Evolutionary conservation across 768 basidiomycete species (phyloP).

Genomic region (Amanita rimosa): DNA sequence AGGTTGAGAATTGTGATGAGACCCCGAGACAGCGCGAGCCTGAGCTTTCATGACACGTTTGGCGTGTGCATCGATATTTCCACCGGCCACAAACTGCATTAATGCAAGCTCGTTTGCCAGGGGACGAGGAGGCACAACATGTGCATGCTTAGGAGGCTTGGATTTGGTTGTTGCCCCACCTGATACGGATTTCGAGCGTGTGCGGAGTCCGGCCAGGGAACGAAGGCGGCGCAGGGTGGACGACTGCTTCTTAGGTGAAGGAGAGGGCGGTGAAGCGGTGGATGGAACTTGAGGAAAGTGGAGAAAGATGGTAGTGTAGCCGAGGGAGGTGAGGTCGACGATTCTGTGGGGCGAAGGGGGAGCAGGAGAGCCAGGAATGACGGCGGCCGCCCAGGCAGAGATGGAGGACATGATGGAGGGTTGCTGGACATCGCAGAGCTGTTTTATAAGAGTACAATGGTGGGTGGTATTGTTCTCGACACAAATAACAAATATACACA

Average conservation of each 20-base stretch:
- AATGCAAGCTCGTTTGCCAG: conserved; percentile 57
- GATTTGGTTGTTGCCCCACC: conserved; percentile 2
- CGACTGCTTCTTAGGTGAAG: conserved; percentile 4
- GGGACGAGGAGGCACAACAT: conserved; percentile 32
- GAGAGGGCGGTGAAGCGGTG: conserved; percentile 23
- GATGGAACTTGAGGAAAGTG: conserved; percentile 42
- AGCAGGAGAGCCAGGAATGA: conserved; percentile 61
- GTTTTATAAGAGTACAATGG: too few species aligned
- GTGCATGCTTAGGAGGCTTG: conserved; percentile 27
- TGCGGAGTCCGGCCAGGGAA: conserved; percentile 39
- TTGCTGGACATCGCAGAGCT: too few species aligned
- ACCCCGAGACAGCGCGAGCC: conserved; percentile 30
- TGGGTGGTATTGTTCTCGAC: too few species aligned
- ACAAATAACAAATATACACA: too few species aligned
- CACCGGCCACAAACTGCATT: conserved; percentile 62
- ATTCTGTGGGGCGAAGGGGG: conserved; percentile 24
- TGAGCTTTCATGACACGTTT: conserved; percentile 43
- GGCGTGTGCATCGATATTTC: conserved; percentile 41
- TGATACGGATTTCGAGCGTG: conserved; percentile 15
- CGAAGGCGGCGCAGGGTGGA: conserved; percentile 31
- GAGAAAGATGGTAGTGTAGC: conserved; percentile 59
- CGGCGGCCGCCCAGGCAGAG: conserved; percentile 48
- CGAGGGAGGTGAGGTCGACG: conserved; percentile 47
- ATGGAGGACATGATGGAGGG: conserved; percentile 22
- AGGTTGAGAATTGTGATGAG: conserved; percentile 8